Percentiles rank a stretch among this genome's conserved stretches.
Evolutionary conservation across 1,284 basidiomycete genomes (phyloP).

Genomic region (Heterobasidion irregulare): DNA sequence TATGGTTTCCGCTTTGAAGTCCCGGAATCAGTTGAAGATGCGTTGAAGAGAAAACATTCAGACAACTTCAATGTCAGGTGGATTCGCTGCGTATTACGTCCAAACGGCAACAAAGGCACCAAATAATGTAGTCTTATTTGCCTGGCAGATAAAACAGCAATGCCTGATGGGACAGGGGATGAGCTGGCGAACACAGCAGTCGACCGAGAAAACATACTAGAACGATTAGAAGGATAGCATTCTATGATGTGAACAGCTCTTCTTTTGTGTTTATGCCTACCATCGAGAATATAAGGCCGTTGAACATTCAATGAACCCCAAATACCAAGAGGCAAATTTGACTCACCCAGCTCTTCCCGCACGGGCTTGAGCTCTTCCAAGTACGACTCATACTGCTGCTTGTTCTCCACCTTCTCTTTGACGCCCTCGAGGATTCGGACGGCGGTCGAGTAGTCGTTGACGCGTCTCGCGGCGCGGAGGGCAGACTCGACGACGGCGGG

Average conservation of each 20-base stretch:
- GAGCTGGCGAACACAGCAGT: background rate
- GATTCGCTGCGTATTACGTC: background rate
- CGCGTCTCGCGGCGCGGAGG: conserved; percentile 81
- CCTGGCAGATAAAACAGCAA: background rate
- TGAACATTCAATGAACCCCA: background rate
- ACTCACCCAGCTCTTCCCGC: conserved; percentile 85
- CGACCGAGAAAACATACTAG: background rate
- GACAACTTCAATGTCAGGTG: background rate
- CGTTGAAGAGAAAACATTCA: background rate
- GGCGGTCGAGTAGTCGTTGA: conserved; percentile 96
- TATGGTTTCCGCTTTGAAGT: too few relatives aligned
- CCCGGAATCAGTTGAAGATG: too few relatives aligned
- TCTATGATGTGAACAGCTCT: conserved; percentile 12
- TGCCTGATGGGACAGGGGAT: background rate
- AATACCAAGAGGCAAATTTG: background rate
- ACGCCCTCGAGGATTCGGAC: conserved; percentile 92
- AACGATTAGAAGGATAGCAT: background rate
- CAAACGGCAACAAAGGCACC: background rate
- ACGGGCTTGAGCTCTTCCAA: conserved; percentile 81
- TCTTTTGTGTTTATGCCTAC: conserved; percentile 16
- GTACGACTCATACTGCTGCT: conserved; percentile 87
- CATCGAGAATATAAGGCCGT: background rate
- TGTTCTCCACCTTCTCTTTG: conserved; percentile 93
- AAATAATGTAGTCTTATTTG: background rate
- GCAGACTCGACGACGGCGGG: conserved; percentile 87